These are phyloP conservation scores for Polygonum maritimum DNA, from an alignment of 148 eudicot genomes.

Conservation along the genomic window DNA sequence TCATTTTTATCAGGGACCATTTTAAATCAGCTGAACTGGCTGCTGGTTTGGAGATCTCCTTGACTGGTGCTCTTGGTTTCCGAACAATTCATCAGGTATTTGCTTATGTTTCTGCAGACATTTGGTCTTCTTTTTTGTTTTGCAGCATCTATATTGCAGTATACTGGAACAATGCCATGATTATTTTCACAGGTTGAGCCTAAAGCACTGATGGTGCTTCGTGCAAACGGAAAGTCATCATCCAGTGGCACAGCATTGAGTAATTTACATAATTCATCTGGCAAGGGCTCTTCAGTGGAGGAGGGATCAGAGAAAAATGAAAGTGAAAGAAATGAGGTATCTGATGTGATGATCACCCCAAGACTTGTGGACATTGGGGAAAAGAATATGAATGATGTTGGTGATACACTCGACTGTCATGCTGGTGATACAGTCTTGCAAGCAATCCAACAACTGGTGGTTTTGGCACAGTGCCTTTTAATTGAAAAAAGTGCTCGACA, in stretches of 20 bases:
- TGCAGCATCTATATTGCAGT: neutral
- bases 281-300: conserved; percentile 18
- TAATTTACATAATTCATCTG: conserved; percentile 13
- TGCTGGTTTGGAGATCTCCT: conserved; percentile 52
- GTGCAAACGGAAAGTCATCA: conserved; percentile 27
- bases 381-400: conserved; percentile 16
- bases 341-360: conserved; percentile 76
- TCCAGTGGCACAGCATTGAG: conserved; percentile 12
- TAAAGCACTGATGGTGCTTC: conserved; percentile 74
- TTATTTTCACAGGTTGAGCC: conserved; percentile 62
- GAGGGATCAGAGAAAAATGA: conserved; percentile 16
- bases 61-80: conserved; percentile 85
- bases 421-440: conserved; percentile 27
- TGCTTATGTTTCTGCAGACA: neutral
- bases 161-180: conserved; percentile 11
- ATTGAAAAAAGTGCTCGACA: conserved; percentile 66
- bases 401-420: conserved; percentile 24
- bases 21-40: conserved; percentile 60
- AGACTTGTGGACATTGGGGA: conserved; percentile 37
- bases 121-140: neutral
- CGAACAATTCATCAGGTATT: conserved; percentile 87
- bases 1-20: conserved; percentile 36
- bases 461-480: conserved; percentile 63
- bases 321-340: conserved; percentile 35
- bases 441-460: conserved; percentile 65